These are phyloP conservation scores for Litsea cubeba DNA, from an alignment of 164 flowering plant species.

Conservation along the genomic window DNA sequence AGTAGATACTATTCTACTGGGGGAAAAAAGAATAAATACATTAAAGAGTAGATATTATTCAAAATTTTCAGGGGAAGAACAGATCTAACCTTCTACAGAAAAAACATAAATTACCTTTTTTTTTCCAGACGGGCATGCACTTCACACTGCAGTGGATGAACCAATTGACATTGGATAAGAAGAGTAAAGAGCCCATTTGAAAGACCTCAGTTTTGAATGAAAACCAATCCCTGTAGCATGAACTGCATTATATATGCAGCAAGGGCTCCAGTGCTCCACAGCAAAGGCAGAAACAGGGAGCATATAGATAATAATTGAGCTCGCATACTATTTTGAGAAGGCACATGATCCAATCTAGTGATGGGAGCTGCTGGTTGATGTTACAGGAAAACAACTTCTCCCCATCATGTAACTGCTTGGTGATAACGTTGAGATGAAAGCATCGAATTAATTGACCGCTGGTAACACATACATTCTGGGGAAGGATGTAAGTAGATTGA, in stretches of 20 bases:
- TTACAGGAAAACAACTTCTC: background rate
- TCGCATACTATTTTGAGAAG: background rate
- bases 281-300: conserved; percentile 6
- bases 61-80: too few relatives aligned
- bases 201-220: background rate
- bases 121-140: background rate
- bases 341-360: background rate
- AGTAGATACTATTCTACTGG: too few relatives aligned
- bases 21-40: background rate
- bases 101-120: background rate
- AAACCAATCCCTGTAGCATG: background rate
- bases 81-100: too few relatives aligned
- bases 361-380: background rate
- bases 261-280: conserved; percentile 1
- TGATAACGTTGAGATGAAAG: background rate
- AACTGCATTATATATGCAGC: background rate
- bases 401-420: background rate
- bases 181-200: background rate
- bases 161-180: background rate
- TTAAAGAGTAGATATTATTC: background rate
- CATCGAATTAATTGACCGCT: conserved; percentile 20
- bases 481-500: conserved; percentile 67
- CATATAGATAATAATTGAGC: background rate
- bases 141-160: background rate
- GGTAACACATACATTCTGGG: conserved; percentile 67